A percentile compares a stretch with the other conserved stretches of the same genome.
Evolutionary conservation across 129 eudicot genomes (phyloP).

Genomic region (Glebionis coronaria): DNA sequence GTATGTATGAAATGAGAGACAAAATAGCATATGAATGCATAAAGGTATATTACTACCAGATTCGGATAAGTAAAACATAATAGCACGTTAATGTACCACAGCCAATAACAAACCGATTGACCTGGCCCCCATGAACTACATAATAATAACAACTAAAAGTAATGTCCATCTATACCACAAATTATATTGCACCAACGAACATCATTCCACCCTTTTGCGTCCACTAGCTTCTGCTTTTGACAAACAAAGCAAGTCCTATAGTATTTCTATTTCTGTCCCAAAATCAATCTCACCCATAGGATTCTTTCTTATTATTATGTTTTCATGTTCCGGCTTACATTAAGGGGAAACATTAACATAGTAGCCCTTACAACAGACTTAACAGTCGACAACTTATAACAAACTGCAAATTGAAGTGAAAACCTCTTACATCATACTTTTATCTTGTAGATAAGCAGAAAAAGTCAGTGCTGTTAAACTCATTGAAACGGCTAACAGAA

Average conservation of each 20-base stretch:
- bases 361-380: background rate
- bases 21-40: background rate
- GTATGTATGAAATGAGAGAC: background rate
- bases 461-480: slow-evolving; percentile 33
- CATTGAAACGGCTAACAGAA: slow-evolving; percentile 39
- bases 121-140: background rate
- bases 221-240: slow-evolving; percentile 2
- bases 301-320: background rate
- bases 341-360: slow-evolving; percentile 1
- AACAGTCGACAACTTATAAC: slow-evolving; percentile 15
- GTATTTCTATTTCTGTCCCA: background rate
- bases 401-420: slow-evolving; percentile 9
- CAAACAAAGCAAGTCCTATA: slow-evolving; percentile 11
- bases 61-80: background rate
- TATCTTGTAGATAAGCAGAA: slow-evolving; percentile 47
- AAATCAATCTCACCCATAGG: background rate
- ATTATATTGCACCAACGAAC: background rate
- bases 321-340: background rate
- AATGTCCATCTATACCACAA: slow-evolving; percentile 1
- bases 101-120: slow-evolving; percentile 3
- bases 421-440: slow-evolving; percentile 28
- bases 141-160: background rate
- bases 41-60: background rate
- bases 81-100: slow-evolving; percentile 3
- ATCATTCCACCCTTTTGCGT: background rate